phyloP scores from a whole-genome alignment of 2,329 filamentous ascomycete genomes.

The Rhynchosporium agropyri region DNA sequence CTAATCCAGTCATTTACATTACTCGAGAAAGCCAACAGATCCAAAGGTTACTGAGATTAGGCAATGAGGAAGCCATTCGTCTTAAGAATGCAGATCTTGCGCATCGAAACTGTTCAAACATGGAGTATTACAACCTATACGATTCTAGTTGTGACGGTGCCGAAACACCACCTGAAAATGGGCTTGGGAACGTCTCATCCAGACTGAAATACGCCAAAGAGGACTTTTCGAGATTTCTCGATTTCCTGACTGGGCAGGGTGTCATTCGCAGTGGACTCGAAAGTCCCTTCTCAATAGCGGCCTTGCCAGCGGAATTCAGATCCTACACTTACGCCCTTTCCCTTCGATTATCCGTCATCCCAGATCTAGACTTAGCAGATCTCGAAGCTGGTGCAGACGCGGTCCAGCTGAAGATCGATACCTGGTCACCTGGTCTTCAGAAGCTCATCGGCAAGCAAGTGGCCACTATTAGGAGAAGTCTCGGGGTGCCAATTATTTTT shows the following conservation, averaged over 20 bases:
- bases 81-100: conserved; percentile 49
- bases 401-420: conserved; percentile 62
- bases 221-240: conserved; percentile 62
- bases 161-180: conserved; percentile 47
- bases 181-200: conserved; percentile 50
- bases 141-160: conserved; percentile 46
- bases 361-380: conserved; percentile 54
- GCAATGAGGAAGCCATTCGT: conserved; percentile 47
- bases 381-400: conserved; percentile 62
- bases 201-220: conserved; percentile 57
- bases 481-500: conserved; percentile 59
- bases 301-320: conserved; percentile 60
- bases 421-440: conserved; percentile 54
- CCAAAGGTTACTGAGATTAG: conserved; percentile 50
- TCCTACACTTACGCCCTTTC: conserved; percentile 69
- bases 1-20: conserved; percentile 72
- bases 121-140: conserved; percentile 65
- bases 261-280: conserved; percentile 56
- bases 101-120: conserved; percentile 57
- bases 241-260: conserved; percentile 57
- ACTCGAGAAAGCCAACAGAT: conserved; percentile 67
- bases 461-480: conserved; percentile 57
- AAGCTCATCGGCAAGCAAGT: conserved; percentile 57
- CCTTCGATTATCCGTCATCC: conserved; percentile 59
- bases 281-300: conserved; percentile 62